Base-by-base conservation (phyloP, 2,329 filamentous ascomycete species). In the Stylonectria norvegica region DNA sequence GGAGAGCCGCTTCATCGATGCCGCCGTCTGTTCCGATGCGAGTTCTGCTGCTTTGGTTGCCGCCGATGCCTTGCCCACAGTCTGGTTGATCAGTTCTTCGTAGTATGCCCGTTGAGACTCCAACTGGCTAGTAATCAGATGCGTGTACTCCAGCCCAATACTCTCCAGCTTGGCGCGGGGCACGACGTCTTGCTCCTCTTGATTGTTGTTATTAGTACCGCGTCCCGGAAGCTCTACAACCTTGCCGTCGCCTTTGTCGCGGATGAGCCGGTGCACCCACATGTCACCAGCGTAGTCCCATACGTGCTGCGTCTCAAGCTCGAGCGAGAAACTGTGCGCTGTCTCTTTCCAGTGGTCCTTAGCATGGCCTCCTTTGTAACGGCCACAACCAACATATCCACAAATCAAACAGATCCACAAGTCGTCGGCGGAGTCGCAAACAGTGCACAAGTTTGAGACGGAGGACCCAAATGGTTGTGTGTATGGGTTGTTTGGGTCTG, bases 251-350 rank as follows among this genome's bases (percentile, higher is more conserved):
- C 88, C 84, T 68, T 96, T 95, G 59, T 89, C 89, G 50, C 95
- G 86, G 40, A 98, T 95, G 36, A 97, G 79, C 8, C 93, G 84
- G 65, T 98, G 93, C 34, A 97, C 93, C 75, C 95, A 98, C 58
- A 85, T 86, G 59, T 98, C 93, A 4, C 88, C 89, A 0, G 87
- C 88, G 50, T 98, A 98, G 65, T 98, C 93, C 93, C 93, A 98
- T 1, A 98, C 90, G 55, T 95, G 85, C 62, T 98, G 91, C 1
- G 89, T 95, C 47, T 85, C 82, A 25, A 97, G 79, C 61, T 98
- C 93, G 62, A 98, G 86, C 18, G 89, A 86, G 60, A 95, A 98
- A 48, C 86, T 86, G 64, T 98, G 93, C 4, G 82, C 81, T 3
- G 88, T 94, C 40, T 87, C 78, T 65, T 94, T 89, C 79, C 89